Evolutionary conservation across 257 asterid species (phyloP).

Genomic region (Solanum chiquidenum): DNA sequence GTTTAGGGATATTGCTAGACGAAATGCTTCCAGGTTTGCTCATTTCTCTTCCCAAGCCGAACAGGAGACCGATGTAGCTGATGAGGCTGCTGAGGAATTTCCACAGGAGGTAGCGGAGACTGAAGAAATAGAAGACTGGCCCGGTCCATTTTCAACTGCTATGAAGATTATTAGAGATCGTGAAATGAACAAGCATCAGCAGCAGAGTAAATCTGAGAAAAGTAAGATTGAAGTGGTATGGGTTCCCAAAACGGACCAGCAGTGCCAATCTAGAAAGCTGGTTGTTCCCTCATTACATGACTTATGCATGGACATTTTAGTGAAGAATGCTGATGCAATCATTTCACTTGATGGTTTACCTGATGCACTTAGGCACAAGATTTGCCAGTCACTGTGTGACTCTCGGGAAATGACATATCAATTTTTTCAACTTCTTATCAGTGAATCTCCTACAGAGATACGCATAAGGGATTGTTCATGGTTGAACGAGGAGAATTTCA

Average conservation of each 20-base stretch:
- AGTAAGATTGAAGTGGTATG: conserved; percentile 35
- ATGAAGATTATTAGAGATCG: conserved; percentile 75
- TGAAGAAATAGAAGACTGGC: conserved; percentile 64
- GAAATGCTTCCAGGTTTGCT: conserved; percentile 72
- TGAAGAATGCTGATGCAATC: conserved; percentile 65
- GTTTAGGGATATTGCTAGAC: conserved; percentile 53
- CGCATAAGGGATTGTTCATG: conserved; percentile 80
- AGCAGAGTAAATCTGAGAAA: conserved; percentile 13
- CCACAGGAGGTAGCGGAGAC: conserved; percentile 16
- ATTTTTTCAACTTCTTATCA: conserved; percentile 56
- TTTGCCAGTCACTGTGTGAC: conserved; percentile 65
- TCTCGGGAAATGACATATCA: conserved; percentile 51
- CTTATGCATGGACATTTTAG: conserved; percentile 57
- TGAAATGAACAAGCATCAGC: conserved; percentile 15
- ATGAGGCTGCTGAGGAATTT: conserved; percentile 23
- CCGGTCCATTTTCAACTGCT: conserved; percentile 93
- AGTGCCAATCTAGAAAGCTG: conserved; percentile 24
- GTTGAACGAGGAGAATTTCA: conserved; percentile 67
- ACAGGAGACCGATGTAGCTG: conserved; percentile 15
- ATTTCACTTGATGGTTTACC: conserved; percentile 77
- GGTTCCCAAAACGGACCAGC: conserved; percentile 41
- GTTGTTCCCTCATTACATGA: conserved; percentile 51
- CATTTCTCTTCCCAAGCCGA: conserved; percentile 56
- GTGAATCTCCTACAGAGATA: conserved; percentile 73
- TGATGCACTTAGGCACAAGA: conserved; percentile 61